Evolutionary conservation across 1,284 basidiomycete species (phyloP), one percentile per base, ranked within the genome.

Genomic region (Cutaneotrichosporon mucoides): DNA sequence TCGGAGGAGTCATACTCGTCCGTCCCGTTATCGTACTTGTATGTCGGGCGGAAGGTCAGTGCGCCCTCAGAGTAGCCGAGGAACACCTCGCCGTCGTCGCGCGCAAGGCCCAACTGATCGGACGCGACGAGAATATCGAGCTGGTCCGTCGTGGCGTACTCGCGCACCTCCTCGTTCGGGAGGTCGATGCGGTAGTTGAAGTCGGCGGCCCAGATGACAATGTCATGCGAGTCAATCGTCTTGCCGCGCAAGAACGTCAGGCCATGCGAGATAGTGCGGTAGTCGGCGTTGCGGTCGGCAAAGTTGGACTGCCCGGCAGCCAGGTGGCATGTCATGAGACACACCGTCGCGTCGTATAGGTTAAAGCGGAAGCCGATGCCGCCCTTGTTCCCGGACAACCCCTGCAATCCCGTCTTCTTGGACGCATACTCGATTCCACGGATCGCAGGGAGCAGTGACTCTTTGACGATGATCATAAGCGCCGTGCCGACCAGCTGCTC

Each of bases 341-440:
- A 99, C 69, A 99, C 88, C 50, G 85, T 88, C 6, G 93, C 90
- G 72, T 96, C 92, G 68, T 88, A 84, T 67, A 91, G 89, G 45
- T 97, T 88, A 60, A 99, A 81, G 16, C 96, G 87, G 66, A 99
- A 90, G 3, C 88, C 93, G 6, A 96, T 90, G 9, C 92, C 94
- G 24, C 91, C 91, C 79, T 95, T 99, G 79, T 99, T 99, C 24
- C 96, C 96, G 5, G 91, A 92, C 85, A 99, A 92, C 12, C 96
- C 96, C 57, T 92, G 86, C 42, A 99, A 81, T 16, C 96, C 96
- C 4, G 96, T 99, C 90, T 99, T 99, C 68, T 92, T 88, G 36
- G 89, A 88, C 5, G 92, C 83, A 3, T 87, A 92, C 78, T 99
- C 96, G 7, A 99, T 92, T 61, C 90, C 89, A 48, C 92, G 85